These are phyloP conservation scores for Termitomyces bulborhizus DNA, from an alignment of 768 basidiomycete genomes.

Conservation along the genomic window DNA sequence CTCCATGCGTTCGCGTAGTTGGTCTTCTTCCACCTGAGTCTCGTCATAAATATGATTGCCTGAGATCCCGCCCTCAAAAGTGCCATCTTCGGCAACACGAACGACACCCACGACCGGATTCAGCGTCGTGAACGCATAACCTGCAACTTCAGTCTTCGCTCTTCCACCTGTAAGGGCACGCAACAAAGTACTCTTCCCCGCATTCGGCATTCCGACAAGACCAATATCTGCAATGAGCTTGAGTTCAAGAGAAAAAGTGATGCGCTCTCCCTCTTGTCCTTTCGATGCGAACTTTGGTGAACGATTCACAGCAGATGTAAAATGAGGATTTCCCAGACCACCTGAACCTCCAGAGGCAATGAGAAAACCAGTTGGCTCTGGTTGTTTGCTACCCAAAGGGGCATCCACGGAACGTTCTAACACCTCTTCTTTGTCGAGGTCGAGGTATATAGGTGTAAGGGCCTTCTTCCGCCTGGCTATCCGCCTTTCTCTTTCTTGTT, in stretches of 20 bases:
- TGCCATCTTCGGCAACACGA: constrained; percentile 73
- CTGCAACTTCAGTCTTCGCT: constrained; percentile 79
- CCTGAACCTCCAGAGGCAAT: constrained; percentile 74
- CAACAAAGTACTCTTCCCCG: constrained; percentile 87
- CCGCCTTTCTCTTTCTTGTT: constrained; percentile 57
- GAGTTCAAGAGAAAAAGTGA: constrained; percentile 85
- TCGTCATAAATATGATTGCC: constrained; percentile 57
- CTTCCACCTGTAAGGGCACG: constrained; percentile 84
- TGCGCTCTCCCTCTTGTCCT: constrained; percentile 67
- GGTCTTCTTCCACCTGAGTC: constrained; percentile 49
- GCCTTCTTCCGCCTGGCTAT: constrained; percentile 37
- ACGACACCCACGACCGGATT: constrained; percentile 94
- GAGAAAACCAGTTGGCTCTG: constrained; percentile 52
- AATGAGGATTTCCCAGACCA: constrained; percentile 88
- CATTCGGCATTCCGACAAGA: constrained; percentile 94
- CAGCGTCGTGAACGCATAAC: constrained; percentile 92
- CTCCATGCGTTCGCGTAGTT: constrained; percentile 38
- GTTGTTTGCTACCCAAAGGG: constrained; percentile 55
- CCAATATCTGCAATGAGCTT: constrained; percentile 95
- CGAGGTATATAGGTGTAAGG: constrained; percentile 45
- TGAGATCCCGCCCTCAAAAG: constrained; percentile 56
- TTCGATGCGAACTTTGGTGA: constrained; percentile 85
- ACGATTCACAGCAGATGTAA: constrained; percentile 58
- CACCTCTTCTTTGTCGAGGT: constrained; percentile 52
- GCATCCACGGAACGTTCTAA: constrained; percentile 42